Evolutionary conservation across 1,284 basidiomycete species (phyloP).

Genomic region (Ganoderma boninense): DNA sequence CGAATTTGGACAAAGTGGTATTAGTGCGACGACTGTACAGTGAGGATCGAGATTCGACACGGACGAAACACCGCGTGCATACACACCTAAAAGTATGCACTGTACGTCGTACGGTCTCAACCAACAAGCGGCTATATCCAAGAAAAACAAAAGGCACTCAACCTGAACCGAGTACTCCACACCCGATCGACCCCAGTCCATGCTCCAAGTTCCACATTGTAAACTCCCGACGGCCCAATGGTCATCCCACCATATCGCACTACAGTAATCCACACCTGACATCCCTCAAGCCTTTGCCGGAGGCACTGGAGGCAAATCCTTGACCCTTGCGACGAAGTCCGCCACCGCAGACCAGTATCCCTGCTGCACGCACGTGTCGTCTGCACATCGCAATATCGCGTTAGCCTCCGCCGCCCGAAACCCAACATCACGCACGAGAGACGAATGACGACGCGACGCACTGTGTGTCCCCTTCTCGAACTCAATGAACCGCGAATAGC

Average conservation of each 20-base stretch:
- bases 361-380: slow-evolving; percentile 47
- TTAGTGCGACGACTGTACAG: slow-evolving; percentile 1
- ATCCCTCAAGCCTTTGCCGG: slow-evolving; percentile 1
- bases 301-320: slow-evolving; percentile 1
- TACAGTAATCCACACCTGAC: not conserved
- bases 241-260: not conserved
- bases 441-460: slow-evolving; percentile 23
- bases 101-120: not conserved
- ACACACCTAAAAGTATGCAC: not conserved
- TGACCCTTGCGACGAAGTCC: slow-evolving; percentile 37
- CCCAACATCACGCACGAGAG: not conserved
- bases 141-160: not conserved
- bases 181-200: not conserved
- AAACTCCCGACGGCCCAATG: not conserved
- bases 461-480: slow-evolving; percentile 42
- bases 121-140: not conserved
- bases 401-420: not conserved
- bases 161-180: not conserved
- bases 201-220: not conserved
- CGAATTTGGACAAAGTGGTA: not conserved
- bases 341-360: slow-evolving; percentile 45
- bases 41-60: not conserved
- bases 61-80: not conserved
- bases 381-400: slow-evolving; percentile 26
- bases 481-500: slow-evolving; percentile 38